Evolutionary conservation across 345 rosid genomes (phyloP), one percentile per base, ranked within the genome.

Genomic region (Moricandia arvensis): DNA sequence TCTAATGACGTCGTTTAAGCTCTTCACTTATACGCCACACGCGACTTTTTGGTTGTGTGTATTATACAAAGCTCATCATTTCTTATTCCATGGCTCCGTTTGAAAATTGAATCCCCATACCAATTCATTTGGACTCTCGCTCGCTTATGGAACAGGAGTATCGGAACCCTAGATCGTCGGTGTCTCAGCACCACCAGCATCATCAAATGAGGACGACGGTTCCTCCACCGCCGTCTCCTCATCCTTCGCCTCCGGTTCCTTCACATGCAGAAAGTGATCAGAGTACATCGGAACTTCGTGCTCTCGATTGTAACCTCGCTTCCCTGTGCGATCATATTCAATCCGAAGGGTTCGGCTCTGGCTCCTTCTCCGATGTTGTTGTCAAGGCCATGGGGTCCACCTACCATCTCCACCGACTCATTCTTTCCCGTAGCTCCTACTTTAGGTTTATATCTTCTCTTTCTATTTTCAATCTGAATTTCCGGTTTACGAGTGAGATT

Each of bases 321-420:
- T 89, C 96, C 16, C 96, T 94, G 63, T 91, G 98, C 74, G 96
- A 94, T 60, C 97, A 94, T 81, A 87, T 94, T 81, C 96, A 90
- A 58, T 75, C 84, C 60, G 97, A 94, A 62, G 97, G 97, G 31
- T 94, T 94, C 80, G 84, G 83, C 54, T 81, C 91, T 30, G 95
- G 98, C 21, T 73, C 95, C 1, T 94, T 94, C 83, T 94, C 98
- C 72, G 98, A 94, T 69, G 82, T 94, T 76, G 82, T 91, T 71
- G 91, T 94, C 33, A 88, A 86, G 11, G 87, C 91, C 71, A 90
- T 89, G 93, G 97, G 93, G 57, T 87, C 96, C 79, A 87, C 88
- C 63, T 94, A 84, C 77, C 92, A 74, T 80, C 97, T 94, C 84
- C 98, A 94, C 71, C 98, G 98, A 41, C 79, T 94, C 18, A 88